Percentiles rank a stretch among this genome's conserved stretches.
Evolutionary conservation across 2,329 filamentous ascomycete species (phyloP).

Genomic region (Xylariaceae sp.): DNA sequence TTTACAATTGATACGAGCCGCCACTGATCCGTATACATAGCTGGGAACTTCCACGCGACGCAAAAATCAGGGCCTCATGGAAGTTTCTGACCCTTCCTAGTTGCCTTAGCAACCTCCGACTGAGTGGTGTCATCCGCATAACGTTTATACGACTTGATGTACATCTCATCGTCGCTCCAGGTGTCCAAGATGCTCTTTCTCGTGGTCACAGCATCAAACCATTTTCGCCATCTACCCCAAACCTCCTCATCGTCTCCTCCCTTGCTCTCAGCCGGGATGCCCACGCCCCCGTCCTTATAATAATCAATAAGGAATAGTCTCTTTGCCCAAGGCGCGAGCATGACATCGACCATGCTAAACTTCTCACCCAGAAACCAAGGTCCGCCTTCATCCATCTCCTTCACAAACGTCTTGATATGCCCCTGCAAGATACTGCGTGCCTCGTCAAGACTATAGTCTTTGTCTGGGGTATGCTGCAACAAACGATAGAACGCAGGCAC

Average conservation of each 20-base stretch:
- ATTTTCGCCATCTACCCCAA: constrained; percentile 62
- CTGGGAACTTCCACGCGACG: too few species aligned
- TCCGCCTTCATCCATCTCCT: constrained; percentile 51
- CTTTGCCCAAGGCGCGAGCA: constrained; percentile 67
- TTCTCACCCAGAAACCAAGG: constrained; percentile 63
- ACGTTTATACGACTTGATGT: constrained; percentile 62
- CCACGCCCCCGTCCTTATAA: constrained; percentile 57
- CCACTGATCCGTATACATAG: too few species aligned
- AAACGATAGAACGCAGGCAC: constrained; percentile 64
- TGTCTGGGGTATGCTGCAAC: constrained; percentile 49
- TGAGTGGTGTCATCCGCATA: constrained; percentile 62
- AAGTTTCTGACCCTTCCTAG: constrained; percentile 55
- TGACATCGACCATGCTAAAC: constrained; percentile 64
- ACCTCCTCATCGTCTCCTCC: constrained; percentile 44
- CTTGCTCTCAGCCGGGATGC: constrained; percentile 35
- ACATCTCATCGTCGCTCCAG: constrained; percentile 61
- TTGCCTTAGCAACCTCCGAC: constrained; percentile 57
- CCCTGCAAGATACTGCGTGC: constrained; percentile 54
- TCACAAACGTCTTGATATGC: constrained; percentile 54
- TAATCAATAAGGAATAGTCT: constrained; percentile 69
- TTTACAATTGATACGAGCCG: background rate
- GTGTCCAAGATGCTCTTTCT: constrained; percentile 62
- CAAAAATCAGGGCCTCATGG: too few species aligned
- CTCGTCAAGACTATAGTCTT: constrained; percentile 45
- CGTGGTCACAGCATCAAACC: constrained; percentile 54